Conservation (phyloP, 192 early-diverging fungal species). For the Coemansia sp. region DNA sequence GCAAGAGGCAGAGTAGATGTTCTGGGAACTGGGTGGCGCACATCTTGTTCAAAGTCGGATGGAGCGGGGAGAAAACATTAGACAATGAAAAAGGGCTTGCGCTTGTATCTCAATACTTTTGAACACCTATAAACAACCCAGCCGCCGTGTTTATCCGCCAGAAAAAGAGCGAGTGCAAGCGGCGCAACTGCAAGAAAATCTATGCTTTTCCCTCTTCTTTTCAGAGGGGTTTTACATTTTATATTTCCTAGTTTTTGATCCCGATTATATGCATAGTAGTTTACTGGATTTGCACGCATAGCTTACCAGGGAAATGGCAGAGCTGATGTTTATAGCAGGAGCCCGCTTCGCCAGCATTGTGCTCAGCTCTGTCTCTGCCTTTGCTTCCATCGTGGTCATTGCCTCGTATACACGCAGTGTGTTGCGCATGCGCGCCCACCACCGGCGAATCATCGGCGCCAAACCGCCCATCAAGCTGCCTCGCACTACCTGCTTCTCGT, state of each 20-base stretch:
- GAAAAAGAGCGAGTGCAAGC: background rate
- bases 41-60: background rate
- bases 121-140: background rate
- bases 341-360: conserved; percentile 37
- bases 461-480: background rate
- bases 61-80: background rate
- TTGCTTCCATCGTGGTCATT: conserved; percentile 36
- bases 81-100: background rate
- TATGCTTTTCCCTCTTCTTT: conserved; percentile 3
- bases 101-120: background rate
- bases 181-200: background rate
- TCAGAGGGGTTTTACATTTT: background rate
- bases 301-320: conserved; percentile 4
- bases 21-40: background rate
- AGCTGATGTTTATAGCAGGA: conserved; percentile 16
- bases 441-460: conserved; percentile 35
- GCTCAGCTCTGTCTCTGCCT: conserved; percentile 35
- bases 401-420: conserved; percentile 37
- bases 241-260: background rate
- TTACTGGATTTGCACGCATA: background rate
- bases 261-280: background rate
- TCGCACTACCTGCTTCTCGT: conserved; percentile 33
- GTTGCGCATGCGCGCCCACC: conserved; percentile 34
- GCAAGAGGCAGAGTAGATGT: background rate
- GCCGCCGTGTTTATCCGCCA: background rate